Conservation (phyloP, 2,329 filamentous ascomycete genomes). For the Aspergillus uvarum region DNA sequence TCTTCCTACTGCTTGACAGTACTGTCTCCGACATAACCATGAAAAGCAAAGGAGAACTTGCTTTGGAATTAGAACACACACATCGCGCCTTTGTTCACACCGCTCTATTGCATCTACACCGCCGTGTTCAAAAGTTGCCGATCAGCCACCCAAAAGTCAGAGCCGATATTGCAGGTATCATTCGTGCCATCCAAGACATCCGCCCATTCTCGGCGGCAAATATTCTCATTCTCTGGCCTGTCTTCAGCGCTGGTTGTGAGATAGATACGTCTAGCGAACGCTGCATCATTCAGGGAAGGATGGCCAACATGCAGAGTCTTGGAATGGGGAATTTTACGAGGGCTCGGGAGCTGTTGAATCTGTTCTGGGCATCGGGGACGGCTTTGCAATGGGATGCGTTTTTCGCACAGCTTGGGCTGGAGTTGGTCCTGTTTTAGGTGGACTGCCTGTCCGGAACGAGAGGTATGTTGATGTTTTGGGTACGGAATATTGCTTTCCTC, state of each 20-base stretch:
- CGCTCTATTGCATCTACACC: conserved; percentile 30
- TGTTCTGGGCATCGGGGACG: conserved; percentile 24
- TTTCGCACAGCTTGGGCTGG: conserved; percentile 20
- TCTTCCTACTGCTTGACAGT: conserved; percentile 12
- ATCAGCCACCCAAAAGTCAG: conserved; percentile 21
- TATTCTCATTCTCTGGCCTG: conserved; percentile 32
- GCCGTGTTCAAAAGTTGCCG: conserved; percentile 24
- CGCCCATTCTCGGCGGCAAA: conserved; percentile 26
- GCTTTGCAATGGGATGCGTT: conserved; percentile 23
- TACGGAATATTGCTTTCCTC: too few relatives aligned
- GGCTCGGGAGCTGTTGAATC: conserved; percentile 18
- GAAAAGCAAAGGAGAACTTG: conserved; percentile 7
- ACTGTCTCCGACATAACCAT: conserved; percentile 4
- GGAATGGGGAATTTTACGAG: conserved; percentile 33
- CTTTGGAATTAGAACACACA: conserved; percentile 23
- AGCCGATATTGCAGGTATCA: conserved; percentile 19
- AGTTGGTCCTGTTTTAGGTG: conserved; percentile 27
- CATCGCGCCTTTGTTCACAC: conserved; percentile 30
- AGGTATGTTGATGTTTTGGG: background rate
- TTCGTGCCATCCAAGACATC: conserved; percentile 21
- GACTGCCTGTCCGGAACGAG: background rate
- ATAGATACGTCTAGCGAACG: conserved; percentile 21
- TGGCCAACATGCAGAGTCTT: conserved; percentile 28
- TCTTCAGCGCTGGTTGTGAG: conserved; percentile 35
- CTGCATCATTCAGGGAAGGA: conserved; percentile 22